Evolutionary conservation across 1,284 basidiomycete genomes (phyloP), one percentile per base, ranked within the genome.

Genomic region (Ganoderma boninense): DNA sequence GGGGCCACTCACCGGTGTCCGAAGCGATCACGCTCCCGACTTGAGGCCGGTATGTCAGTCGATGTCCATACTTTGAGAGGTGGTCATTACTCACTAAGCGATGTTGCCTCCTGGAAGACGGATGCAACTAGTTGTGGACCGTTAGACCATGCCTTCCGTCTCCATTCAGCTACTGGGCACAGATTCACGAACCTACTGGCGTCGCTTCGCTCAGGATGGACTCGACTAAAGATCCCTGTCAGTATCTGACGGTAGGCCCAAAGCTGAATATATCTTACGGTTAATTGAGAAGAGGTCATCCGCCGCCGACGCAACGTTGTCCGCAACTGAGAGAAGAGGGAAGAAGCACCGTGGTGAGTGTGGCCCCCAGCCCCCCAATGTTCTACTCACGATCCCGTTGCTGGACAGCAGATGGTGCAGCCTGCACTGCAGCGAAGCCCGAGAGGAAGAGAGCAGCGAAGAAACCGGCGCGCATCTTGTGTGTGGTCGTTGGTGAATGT

Each of bases 41-140:
- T 64, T 13, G n/a, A 32, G 26, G 4, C 16, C 23, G 16, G 26
- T 23, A 26, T 29, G 40, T 18, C 35, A n/a, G 23, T 26, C n/a
- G n/a, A 3, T n/a, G 2, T 29, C 4, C 6, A 5, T 43, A n/a
- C 13, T 64, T 20, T 1, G 13, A 40, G 7, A 13, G 23, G 43
- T 26, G 23, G 2, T 11, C 5, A 1, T 49, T 10, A 32, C 62
- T 46, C 44, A 64, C 62, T 43, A 4, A 64, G 16, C 13, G 62
- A 64, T 4, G 62, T 64, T 6, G 62, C 62, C 44, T 64, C 62
- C 29, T 64, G 43, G 62, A 64, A 64, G 18, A 64, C n/a, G 11
- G 46, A 64, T 38, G 29, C 62, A 8, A 52, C 62, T 64, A 18
- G 26, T 29, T 1, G 44, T 4, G 10, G 4, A 11, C 11, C 46